phyloP scores from a whole-genome alignment of 768 basidiomycete genomes.

The Sistotremastrum niveocremeum region DNA sequence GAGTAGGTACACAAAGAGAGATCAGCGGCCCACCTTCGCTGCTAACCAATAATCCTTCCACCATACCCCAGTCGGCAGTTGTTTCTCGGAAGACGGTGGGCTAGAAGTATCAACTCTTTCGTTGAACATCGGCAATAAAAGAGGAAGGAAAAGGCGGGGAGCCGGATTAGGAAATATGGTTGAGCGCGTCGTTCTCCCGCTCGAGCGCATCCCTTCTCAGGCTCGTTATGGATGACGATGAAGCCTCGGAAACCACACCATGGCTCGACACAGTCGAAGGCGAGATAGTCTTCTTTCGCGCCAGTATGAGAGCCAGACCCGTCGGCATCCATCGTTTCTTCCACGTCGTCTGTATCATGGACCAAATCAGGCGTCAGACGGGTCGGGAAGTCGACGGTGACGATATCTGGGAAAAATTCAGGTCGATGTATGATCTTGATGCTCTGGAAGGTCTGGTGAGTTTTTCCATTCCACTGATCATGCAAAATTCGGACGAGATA shows the following conservation, averaged over 20 bases:
- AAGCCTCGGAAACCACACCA: conserved; percentile 2
- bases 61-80: no score
- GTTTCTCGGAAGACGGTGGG: no score
- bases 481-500: background rate
- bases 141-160: no score
- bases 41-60: no score
- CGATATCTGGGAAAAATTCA: conserved; percentile 64
- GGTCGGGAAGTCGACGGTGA: conserved; percentile 43
- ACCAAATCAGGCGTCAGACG: conserved; percentile 58
- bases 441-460: conserved; percentile 58
- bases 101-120: no score
- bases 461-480: conserved; percentile 8
- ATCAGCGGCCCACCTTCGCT: no score
- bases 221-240: no score
- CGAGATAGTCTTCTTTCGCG: conserved; percentile 76
- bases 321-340: conserved; percentile 77
- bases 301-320: conserved; percentile 68
- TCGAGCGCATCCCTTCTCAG: no score
- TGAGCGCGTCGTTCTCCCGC: no score
- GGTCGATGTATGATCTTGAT: conserved; percentile 60
- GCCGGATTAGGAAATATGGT: no score
- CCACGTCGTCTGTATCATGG: conserved; percentile 64
- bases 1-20: no score
- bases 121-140: no score
- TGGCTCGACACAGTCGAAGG: conserved; percentile 67